Conservation (phyloP, 176 grass and related monocot genomes). For the Saccharum spontaneum region DNA sequence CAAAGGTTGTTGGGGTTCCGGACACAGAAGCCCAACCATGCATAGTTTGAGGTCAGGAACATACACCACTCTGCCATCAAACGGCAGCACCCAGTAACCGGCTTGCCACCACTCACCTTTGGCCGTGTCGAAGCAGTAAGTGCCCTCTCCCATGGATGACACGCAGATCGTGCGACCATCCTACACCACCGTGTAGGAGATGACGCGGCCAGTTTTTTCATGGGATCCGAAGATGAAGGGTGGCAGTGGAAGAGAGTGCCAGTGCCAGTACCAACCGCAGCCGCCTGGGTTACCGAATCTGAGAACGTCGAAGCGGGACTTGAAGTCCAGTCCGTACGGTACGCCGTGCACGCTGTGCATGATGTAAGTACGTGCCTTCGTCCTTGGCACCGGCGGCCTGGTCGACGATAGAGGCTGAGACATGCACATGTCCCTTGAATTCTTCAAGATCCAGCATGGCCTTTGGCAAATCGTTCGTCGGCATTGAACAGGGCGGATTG, state of each 20-base stretch:
- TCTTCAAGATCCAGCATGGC: not conserved
- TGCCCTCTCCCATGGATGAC: too few species aligned
- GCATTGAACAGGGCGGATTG: not conserved
- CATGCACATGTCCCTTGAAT: not conserved
- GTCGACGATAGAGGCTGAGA: not conserved
- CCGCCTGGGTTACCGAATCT: not conserved
- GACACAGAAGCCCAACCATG: not conserved
- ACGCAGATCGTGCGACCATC: too few species aligned
- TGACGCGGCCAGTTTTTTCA: not conserved
- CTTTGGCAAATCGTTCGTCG: accelerated
- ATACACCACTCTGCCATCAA: not conserved
- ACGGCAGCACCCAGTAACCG: not conserved
- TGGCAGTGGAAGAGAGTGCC: not conserved
- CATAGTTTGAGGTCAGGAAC: not conserved
- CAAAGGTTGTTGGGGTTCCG: not conserved
- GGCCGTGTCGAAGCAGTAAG: too few species aligned
- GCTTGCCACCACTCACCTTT: not conserved
- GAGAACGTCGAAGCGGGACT: not conserved
- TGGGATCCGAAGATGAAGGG: not conserved
- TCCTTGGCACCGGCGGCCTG: not conserved
- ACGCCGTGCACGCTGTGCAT: not conserved
- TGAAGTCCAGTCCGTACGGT: too few species aligned
- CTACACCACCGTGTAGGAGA: not conserved
- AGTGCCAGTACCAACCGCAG: not conserved
- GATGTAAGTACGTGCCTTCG: not conserved